phyloP scores from a whole-genome alignment of 345 rosid genomes.

The Iberis pinnata region DNA sequence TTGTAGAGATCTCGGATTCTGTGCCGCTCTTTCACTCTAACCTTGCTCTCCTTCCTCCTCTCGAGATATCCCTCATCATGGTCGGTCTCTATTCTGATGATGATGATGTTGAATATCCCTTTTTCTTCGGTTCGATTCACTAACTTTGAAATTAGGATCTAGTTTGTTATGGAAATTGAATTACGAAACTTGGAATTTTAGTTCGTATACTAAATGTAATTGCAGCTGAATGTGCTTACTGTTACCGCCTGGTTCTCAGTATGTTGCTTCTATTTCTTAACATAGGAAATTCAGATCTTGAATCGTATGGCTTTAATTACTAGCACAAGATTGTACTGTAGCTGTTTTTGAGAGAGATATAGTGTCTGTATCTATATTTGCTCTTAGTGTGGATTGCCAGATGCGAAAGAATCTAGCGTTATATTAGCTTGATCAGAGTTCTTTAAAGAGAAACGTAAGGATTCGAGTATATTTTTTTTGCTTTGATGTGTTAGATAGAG shows the following conservation, averaged over 20 bases:
- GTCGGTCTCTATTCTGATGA: slow-evolving; percentile 22
- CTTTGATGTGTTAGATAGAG: slow-evolving; percentile 51
- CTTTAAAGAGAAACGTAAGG: not conserved
- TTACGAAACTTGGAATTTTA: slow-evolving; percentile 1
- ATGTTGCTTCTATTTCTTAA: not conserved
- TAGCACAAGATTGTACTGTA: not conserved
- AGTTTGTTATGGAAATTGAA: too few species aligned
- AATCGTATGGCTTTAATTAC: slow-evolving; percentile 11
- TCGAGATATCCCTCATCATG: slow-evolving; percentile 92
- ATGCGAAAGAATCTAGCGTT: not conserved
- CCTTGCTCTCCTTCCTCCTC: slow-evolving; percentile 80
- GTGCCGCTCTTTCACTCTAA: slow-evolving; percentile 90
- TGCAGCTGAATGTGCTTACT: slow-evolving; percentile 6
- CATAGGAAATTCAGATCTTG: slow-evolving; percentile 15
- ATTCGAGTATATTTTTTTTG: not conserved
- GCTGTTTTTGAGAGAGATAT: slow-evolving; percentile 1
- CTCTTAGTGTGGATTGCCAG: not conserved
- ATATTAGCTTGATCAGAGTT: slow-evolving; percentile 2
- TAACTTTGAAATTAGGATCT: slow-evolving; percentile 4
- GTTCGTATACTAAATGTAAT: not conserved
- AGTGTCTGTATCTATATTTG: not conserved
- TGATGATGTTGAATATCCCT: too few species aligned
- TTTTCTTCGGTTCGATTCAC: too few species aligned
- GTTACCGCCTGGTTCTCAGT: slow-evolving; percentile 6
- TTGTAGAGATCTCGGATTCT: slow-evolving; percentile 71